These are phyloP conservation scores for Gonapodya prolifera DNA, from an alignment of 192 early-diverging fungal species.

Conservation along the genomic window DNA sequence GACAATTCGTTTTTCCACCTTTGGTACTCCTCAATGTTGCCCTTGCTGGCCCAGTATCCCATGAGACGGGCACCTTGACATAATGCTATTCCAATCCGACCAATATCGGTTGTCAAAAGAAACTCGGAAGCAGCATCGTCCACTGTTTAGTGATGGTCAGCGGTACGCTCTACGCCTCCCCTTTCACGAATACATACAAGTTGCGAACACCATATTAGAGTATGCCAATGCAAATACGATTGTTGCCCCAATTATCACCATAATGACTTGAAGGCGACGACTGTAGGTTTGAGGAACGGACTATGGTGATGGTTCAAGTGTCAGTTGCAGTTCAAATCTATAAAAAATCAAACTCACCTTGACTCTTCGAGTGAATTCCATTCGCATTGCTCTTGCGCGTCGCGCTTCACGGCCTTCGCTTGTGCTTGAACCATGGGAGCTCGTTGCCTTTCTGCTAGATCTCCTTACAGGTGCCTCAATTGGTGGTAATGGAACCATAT, in stretches of 20 bases:
- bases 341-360: neutral
- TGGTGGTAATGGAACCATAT: too few species aligned
- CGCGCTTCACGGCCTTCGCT: neutral
- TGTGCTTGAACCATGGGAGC: neutral
- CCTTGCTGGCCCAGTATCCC: neutral
- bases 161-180: neutral
- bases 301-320: neutral
- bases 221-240: neutral
- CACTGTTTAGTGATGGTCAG: too few species aligned
- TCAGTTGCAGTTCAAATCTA: neutral
- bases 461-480: too few species aligned
- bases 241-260: neutral
- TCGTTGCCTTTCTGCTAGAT: neutral
- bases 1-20: neutral
- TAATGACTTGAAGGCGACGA: neutral
- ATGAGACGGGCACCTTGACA: neutral
- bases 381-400: neutral
- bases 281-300: neutral
- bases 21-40: neutral
- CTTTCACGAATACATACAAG: neutral
- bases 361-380: neutral
- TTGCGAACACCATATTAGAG: neutral
- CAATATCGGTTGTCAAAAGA: neutral
- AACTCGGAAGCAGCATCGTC: neutral
- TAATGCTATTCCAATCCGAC: neutral